Conservation (phyloP, 768 basidiomycete species). For the Russula vinacea region DNA sequence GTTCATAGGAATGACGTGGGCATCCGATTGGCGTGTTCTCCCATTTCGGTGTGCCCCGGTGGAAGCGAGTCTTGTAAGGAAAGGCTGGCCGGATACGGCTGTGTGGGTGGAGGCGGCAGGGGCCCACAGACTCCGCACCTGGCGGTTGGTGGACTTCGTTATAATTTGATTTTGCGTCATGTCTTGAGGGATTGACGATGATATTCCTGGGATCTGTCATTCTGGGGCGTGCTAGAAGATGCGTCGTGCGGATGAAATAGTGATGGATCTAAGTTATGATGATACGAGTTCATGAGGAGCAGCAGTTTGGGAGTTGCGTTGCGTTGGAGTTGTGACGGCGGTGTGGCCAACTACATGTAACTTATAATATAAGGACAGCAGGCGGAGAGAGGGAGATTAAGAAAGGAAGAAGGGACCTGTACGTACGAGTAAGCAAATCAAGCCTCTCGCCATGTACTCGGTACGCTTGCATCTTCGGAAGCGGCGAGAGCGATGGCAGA, state of each 20-base stretch:
- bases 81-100: neutral
- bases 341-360: neutral
- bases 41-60: neutral
- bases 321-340: neutral
- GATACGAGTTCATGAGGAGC: slow-evolving; percentile 8
- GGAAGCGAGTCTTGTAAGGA: slow-evolving; percentile 1
- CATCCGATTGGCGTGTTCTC: neutral
- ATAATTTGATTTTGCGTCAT: neutral
- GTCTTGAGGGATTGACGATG: neutral
- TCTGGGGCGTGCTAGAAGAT: neutral
- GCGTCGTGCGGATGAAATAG: slow-evolving; percentile 1
- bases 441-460: neutral
- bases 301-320: neutral
- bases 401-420: neutral
- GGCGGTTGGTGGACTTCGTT: neutral
- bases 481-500: neutral
- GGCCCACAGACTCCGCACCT: slow-evolving; percentile 6
- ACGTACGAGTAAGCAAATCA: neutral
- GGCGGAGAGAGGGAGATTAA: neutral
- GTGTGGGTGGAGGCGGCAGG: neutral
- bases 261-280: slow-evolving; percentile 7
- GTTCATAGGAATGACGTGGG: neutral
- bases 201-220: slow-evolving; percentile 6
- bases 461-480: neutral
- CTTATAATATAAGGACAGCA: slow-evolving; percentile 13